Base-by-base conservation (phyloP, 108 stramenopile genomes). In the Fragilariopsis cylindrus region DNA sequence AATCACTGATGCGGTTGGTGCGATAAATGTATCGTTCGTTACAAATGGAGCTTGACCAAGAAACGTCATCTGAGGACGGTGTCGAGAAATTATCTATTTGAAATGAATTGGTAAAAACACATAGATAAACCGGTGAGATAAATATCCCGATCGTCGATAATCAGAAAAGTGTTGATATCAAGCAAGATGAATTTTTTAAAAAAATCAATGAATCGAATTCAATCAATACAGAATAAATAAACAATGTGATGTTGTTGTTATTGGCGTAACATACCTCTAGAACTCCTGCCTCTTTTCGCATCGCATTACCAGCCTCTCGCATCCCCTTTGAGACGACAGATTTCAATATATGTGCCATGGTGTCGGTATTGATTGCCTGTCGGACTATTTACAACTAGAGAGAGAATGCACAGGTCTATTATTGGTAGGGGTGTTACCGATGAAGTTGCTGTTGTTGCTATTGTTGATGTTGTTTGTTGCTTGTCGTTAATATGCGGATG, bases 1-100 rank as follows among this genome's bases (percentile, higher is more conserved):
- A 73, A 99, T 93, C 50, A 99, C 90, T n/a, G 94, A 93, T 49
- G 99, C 97, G 19, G 94, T 87, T 42, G 98, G 97, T 41, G 98
- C 99, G 42, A 99, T 90, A 79, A 99, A 99, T 30, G 92, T 96
- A 60, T 95, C 94, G 81, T 94, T 96, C 4, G 95, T 93, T 81
- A 85, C 67, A 64, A 92, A 92, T 16, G 95, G 92, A 15, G 82
- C 80, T 53, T 80, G 66, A 52, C 86, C 92, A 7, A 82, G 53
- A 60, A 96, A 92, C 48, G 81, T 83, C 91, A 96, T 91, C 70
- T 75, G 81, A 11, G 95, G 95, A 16, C 95, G 91, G 72, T 91
- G 95, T 47, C 91, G 87, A 48, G 95, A 91, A 78, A 92, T 89
- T 43, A 95, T 82, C 94, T 95, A 69, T 13, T 8, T 48, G 53